These are phyloP conservation scores for Ceratocystis albifundus DNA, from an alignment of 2,329 filamentous ascomycete species.

Conservation along the genomic window DNA sequence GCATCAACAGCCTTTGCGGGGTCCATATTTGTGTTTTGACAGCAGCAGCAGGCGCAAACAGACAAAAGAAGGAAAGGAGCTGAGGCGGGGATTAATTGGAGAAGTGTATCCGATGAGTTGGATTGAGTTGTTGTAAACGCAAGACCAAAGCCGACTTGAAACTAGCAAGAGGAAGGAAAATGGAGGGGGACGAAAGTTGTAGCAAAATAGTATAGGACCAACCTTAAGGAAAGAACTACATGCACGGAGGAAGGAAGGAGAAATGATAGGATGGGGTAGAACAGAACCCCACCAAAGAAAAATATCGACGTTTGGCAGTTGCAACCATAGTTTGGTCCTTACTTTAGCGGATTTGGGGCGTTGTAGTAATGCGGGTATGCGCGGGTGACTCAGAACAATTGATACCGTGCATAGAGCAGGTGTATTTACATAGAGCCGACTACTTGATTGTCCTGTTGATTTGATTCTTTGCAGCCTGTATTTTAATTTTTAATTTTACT, in stretches of 20 bases:
- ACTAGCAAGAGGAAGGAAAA: constrained; percentile 3
- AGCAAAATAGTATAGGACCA: not conserved
- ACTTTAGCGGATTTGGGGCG: not conserved
- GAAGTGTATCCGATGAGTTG: no score
- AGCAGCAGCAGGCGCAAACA: not conserved
- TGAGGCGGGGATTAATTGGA: not conserved
- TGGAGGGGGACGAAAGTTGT: not conserved
- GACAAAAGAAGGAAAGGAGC: not conserved
- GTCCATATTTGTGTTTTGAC: constrained; percentile 33
- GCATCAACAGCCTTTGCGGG: constrained; percentile 38
- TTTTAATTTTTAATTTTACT: no score
- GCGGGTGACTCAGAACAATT: not conserved
- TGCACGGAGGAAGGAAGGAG: not conserved
- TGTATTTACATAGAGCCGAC: no score
- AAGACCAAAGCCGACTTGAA: not conserved
- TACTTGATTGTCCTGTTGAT: no score
- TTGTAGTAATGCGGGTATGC: not conserved
- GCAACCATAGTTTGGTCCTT: not conserved
- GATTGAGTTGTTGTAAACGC: not conserved
- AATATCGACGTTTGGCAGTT: constrained; percentile 6
- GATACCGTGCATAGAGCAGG: not conserved
- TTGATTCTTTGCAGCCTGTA: no score
- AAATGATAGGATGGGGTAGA: constrained; percentile 1
- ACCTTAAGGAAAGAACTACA: not conserved
- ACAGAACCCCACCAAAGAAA: constrained; percentile 14